Evolutionary conservation across 257 asterid genomes (phyloP), one percentile per base, ranked within the genome.

Genomic region (Nicotiana otophora): DNA sequence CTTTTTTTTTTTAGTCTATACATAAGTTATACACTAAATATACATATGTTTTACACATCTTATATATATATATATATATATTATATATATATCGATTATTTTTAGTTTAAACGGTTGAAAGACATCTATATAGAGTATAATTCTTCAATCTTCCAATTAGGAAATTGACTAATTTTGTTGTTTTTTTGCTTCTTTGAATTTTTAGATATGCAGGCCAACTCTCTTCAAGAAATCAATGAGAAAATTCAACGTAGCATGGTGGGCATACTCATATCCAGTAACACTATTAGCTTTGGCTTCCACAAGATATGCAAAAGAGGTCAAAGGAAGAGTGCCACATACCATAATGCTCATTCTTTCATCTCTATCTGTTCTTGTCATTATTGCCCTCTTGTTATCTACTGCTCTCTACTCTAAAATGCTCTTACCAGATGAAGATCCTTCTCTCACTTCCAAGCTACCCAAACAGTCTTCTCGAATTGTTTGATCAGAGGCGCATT

Each of bases 251-350:
- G 72, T 91, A 3, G 95, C 92, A 74, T 91, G 95, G 95, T 92
- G 97, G 97, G 93, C 95, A 2, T 92, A 90, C 62, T 92, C 97
- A 0, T 92, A 88, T 80, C 91, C 97, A 2, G 80, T 90, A 28
- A 87, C 95, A 10, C 75, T 89, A 61, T 82, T 92, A 31, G 95
- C 95, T 12, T 30, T 90, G 78, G 88, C 93, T 20, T 81, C 97
- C 4, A 79, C 88, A 26, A 81, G 91, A 81, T 91, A 92, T 77
- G 92, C 89, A 68, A 77, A 86, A 39, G 93, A 85, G 55, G 95
- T 92, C 14, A 84, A 89, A 77, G 88, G 88, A 6, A 89, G 74
- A 1, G 75, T 88, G 17, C 84, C 97, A n/a, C 90, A 70, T 60
- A 83, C 51, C 34, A 33, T 92, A 20, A 84, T 86, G 80, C 82